Conservation (phyloP, 2,329 filamentous ascomycete genomes). For the Truncatella angustata region DNA sequence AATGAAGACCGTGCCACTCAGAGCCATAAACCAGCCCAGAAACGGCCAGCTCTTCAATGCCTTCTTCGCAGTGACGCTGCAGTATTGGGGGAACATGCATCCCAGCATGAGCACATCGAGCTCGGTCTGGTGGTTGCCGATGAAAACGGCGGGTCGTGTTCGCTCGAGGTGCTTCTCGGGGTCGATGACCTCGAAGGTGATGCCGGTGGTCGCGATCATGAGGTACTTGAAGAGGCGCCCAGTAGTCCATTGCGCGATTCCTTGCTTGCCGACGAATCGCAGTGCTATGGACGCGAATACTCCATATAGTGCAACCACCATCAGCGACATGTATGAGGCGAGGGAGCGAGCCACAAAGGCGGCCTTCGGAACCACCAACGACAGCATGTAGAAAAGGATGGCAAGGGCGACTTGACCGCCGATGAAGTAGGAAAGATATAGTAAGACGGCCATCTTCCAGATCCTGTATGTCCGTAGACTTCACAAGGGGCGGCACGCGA, state of each 20-base stretch:
- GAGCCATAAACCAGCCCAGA: constrained; percentile 89
- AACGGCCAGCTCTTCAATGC: constrained; percentile 77
- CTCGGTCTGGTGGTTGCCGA: constrained; percentile 95
- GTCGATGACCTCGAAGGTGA: constrained; percentile 75
- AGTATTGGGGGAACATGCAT: constrained; percentile 84
- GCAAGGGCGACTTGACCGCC: constrained; percentile 51
- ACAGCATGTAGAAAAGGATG: constrained; percentile 60
- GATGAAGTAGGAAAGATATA: constrained; percentile 41
- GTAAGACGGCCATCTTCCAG: constrained; percentile 26
- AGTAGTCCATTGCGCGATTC: constrained; percentile 81
- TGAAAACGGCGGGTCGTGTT: constrained; percentile 79
- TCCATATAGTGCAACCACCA: constrained; percentile 67
- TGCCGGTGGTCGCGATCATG: constrained; percentile 73
- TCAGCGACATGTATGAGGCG: constrained; percentile 62
- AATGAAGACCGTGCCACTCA: constrained; percentile 92
- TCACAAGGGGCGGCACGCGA: neutral
- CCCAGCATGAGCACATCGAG: constrained; percentile 92
- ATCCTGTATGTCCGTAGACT: neutral
- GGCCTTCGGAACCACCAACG: constrained; percentile 54
- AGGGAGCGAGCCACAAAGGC: constrained; percentile 69
- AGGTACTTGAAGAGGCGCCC: constrained; percentile 76
- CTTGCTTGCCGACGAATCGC: constrained; percentile 67
- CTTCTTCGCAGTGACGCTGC: constrained; percentile 89
- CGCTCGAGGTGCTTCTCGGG: constrained; percentile 60
- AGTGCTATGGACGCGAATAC: constrained; percentile 71